A percentile compares a stretch with the other conserved stretches of the same genome.
phyloP scores from a whole-genome alignment of 148 eudicot genomes.

The Camellia granthamiana region DNA sequence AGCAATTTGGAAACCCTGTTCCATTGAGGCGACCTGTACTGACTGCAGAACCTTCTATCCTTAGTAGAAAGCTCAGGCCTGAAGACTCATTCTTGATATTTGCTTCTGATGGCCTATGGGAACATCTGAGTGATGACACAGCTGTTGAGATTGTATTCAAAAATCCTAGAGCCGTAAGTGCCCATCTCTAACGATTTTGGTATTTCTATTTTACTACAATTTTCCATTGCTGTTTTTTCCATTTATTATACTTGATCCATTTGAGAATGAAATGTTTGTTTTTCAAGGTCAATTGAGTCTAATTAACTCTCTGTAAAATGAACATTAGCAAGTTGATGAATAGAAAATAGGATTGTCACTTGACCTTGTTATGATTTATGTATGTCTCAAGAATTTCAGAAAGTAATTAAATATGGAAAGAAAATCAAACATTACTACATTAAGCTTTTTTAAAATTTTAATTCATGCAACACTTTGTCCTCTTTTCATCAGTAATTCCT shows the following conservation, averaged over 20 bases:
- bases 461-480: too few relatives aligned
- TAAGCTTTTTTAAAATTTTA: too few relatives aligned
- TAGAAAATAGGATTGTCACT: neutral
- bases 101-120: slow-evolving; percentile 68
- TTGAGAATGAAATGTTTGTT: neutral
- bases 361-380: neutral
- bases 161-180: slow-evolving; percentile 54
- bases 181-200: neutral
- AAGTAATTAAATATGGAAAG: neutral
- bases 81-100: slow-evolving; percentile 51
- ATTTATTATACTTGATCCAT: neutral
- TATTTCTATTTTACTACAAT: neutral
- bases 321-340: neutral
- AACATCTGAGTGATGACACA: slow-evolving; percentile 46
- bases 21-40: slow-evolving; percentile 47
- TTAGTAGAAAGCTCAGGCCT: slow-evolving; percentile 34
- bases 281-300: neutral
- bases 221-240: neutral
- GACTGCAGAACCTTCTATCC: slow-evolving; percentile 48
- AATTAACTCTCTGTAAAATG: neutral
- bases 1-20: slow-evolving; percentile 31
- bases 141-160: slow-evolving; percentile 49
- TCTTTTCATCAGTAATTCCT: too few relatives aligned
- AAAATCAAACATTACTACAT: too few relatives aligned
- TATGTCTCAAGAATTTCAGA: neutral